Conservation (phyloP, 139 green algal species). For the Astrephomene gubernaculifera region DNA sequence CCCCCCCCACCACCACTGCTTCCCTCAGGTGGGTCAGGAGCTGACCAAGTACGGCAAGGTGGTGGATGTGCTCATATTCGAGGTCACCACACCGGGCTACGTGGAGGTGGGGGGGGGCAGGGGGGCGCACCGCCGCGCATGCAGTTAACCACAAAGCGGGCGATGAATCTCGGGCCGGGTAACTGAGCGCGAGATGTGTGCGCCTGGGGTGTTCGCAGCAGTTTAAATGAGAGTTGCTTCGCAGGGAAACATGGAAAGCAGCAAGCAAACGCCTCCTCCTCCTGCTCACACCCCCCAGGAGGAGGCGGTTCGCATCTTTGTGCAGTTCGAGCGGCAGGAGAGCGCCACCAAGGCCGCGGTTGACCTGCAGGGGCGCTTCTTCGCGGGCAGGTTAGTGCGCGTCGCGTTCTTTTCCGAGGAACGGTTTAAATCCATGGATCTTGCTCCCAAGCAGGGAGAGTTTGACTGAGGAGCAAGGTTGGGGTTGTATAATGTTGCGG, state of each 20-base stretch:
- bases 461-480: conserved; percentile 56
- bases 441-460: conserved; percentile 81
- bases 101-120: not conserved
- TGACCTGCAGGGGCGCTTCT: conserved; percentile 88
- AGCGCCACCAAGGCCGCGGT: conserved; percentile 80
- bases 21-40: conserved; percentile 78
- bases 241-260: too few species aligned
- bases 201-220: too few species aligned
- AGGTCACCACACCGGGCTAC: conserved; percentile 84
- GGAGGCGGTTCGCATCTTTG: conserved; percentile 89
- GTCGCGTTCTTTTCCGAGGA: conserved; percentile 89
- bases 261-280: not conserved
- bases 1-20: too few species aligned
- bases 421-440: conserved; percentile 77
- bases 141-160: too few species aligned
- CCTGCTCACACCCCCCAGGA: conserved; percentile 42
- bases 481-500: too few species aligned
- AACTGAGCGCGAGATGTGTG: too few species aligned
- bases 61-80: conserved; percentile 90
- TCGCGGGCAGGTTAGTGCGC: conserved; percentile 83
- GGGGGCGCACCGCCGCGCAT: too few species aligned
- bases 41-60: conserved; percentile 92
- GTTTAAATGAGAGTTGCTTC: too few species aligned
- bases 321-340: conserved; percentile 88
- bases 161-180: too few species aligned